Evolutionary conservation across 1,139 yeast genomes (phyloP).

Genomic region (Blastobotrys arbuscula): DNA sequence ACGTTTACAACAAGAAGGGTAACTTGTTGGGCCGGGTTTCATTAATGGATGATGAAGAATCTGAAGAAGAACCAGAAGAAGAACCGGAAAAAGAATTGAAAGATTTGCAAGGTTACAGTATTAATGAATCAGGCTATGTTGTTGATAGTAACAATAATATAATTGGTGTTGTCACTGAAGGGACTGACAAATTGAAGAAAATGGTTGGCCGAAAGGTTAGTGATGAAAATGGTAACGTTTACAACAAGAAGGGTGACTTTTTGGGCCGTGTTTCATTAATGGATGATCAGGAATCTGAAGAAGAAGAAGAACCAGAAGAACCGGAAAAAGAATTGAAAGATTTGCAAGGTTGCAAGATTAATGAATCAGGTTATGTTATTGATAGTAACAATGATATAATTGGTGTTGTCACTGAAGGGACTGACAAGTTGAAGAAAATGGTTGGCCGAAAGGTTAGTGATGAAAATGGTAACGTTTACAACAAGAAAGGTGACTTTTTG

Average conservation of each 20-base stretch:
- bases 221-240: constrained; percentile 7
- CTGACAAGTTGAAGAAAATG: constrained; percentile 2
- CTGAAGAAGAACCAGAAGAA: neutral
- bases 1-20: constrained; percentile 2
- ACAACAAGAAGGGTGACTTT: constrained; percentile 6
- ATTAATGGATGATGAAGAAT: neutral
- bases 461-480: constrained; percentile 7
- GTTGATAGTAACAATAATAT: constrained; percentile 2
- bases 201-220: constrained; percentile 7
- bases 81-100: constrained; percentile 2
- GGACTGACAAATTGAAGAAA: constrained; percentile 3
- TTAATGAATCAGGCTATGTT: constrained; percentile 9
- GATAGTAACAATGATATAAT: constrained; percentile 1
- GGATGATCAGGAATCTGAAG: neutral
- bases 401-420: constrained; percentile 10
- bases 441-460: constrained; percentile 7
- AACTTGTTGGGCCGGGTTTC: constrained; percentile 3
- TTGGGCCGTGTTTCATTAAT: constrained; percentile 4
- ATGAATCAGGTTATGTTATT: constrained; percentile 9
- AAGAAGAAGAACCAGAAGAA: constrained; percentile 1
- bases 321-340: constrained; percentile 1
- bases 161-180: constrained; percentile 9
- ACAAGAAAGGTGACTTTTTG: constrained; percentile 6
- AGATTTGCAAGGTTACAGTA: constrained; percentile 1
- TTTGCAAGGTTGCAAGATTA: constrained; percentile 3